A percentile compares a stretch with the other conserved stretches of the same genome.
Conservation (phyloP, 83 land plant genomes). For the Thuja plicata region DNA sequence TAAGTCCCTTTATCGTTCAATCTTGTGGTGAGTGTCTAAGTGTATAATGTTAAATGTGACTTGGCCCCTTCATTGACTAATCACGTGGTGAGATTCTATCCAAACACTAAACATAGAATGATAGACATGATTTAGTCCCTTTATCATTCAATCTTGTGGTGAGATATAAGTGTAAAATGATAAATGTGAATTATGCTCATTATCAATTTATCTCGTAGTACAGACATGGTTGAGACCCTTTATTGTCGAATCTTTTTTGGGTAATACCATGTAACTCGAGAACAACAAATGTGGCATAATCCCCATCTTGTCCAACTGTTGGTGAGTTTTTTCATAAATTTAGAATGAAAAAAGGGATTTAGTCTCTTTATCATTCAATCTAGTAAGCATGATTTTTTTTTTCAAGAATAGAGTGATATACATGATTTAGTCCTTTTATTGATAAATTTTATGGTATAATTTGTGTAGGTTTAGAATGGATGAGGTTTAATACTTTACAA, state of each 20-base stretch:
- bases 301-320: not conserved
- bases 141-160: not conserved
- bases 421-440: not conserved
- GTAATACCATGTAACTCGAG: not conserved
- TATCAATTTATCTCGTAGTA: not conserved
- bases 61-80: not conserved
- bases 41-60: not conserved
- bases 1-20: not conserved
- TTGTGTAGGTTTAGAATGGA: not conserved
- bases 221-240: no score
- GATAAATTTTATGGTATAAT: no score
- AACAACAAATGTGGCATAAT: not conserved
- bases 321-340: not conserved
- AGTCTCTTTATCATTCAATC: not conserved
- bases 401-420: no score
- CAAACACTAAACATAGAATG: no score
- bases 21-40: not conserved
- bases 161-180: not conserved
- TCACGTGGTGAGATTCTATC: not conserved
- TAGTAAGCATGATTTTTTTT: not conserved
- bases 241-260: no score
- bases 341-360: not conserved
- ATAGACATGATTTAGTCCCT: no score
- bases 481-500: not conserved
- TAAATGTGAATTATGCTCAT: not conserved